A percentile compares a stretch with the other conserved stretches of the same genome.
phyloP scores from a whole-genome alignment of 2,329 filamentous ascomycete genomes.

The Fusarium buxicola region DNA sequence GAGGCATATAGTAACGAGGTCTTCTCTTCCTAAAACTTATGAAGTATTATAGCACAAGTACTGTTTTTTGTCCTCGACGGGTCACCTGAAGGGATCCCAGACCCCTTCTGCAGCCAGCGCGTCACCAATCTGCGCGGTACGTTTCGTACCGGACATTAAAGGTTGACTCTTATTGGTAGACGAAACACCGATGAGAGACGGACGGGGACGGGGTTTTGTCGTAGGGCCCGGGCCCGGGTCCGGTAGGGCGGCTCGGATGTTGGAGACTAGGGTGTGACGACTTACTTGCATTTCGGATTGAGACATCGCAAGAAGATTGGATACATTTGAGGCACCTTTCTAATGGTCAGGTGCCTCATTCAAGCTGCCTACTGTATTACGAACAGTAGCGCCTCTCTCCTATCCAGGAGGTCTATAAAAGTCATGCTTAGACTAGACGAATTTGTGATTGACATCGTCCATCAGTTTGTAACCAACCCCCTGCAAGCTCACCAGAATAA shows the following conservation, averaged over 20 bases:
- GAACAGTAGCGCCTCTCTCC: too few species aligned
- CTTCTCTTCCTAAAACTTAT: too few species aligned
- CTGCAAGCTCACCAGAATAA: slow-evolving; percentile 1
- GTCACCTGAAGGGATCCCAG: slow-evolving; percentile 20
- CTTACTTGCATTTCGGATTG: neutral
- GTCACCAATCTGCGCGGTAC: slow-evolving; percentile 4
- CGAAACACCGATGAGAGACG: slow-evolving; percentile 8
- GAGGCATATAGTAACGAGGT: too few species aligned
- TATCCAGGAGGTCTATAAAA: too few species aligned
- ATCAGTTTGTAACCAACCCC: neutral
- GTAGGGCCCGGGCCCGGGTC: slow-evolving; percentile 9
- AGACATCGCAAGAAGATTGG: neutral
- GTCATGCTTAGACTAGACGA: too few species aligned
- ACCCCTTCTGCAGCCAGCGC: neutral
- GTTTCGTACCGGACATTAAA: slow-evolving; percentile 15
- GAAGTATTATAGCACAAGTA: too few species aligned
- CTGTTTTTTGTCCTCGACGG: too few species aligned
- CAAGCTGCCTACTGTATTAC: too few species aligned
- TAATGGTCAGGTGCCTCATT: too few species aligned
- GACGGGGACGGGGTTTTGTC: slow-evolving; percentile 19
- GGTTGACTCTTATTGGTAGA: slow-evolving; percentile 13
- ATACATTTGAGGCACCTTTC: too few species aligned
- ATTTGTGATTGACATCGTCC: slow-evolving; percentile 2
- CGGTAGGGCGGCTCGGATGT: neutral
- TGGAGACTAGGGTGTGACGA: too few species aligned